Percentiles rank a stretch among this genome's conserved stretches.
Evolutionary conservation across 2,329 filamentous ascomycete genomes (phyloP).

Genomic region (Magnaporthales sp.): DNA sequence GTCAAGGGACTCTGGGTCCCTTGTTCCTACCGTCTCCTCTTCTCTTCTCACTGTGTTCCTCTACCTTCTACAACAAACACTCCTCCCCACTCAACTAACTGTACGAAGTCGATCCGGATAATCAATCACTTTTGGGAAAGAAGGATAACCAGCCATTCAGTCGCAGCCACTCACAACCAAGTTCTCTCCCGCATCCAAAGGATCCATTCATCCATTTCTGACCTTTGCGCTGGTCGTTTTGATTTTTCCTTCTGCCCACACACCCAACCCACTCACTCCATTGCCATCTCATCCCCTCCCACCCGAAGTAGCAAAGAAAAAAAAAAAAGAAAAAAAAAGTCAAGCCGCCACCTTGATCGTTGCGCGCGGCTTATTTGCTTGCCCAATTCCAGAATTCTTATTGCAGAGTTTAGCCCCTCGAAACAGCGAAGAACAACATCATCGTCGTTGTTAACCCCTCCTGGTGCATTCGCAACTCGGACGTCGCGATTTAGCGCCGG

Average conservation of each 20-base stretch:
- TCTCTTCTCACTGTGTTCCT: background rate
- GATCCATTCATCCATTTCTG: background rate
- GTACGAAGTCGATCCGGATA: background rate
- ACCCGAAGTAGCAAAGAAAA: background rate
- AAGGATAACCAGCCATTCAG: background rate
- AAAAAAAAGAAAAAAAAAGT: slow-evolving; percentile 4
- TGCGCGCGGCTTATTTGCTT: background rate
- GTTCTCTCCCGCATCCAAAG: background rate
- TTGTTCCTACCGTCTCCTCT: background rate
- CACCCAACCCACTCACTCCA: background rate
- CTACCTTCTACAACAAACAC: background rate
- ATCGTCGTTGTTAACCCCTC: background rate
- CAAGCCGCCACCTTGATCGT: background rate
- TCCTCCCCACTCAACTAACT: background rate
- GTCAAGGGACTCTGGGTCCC: background rate
- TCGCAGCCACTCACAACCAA: background rate
- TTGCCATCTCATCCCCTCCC: slow-evolving; percentile 5
- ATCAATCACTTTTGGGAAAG: background rate
- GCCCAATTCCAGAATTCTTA: background rate
- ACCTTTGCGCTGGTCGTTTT: background rate
- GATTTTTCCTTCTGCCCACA: background rate
- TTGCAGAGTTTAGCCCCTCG: background rate
- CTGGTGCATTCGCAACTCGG: background rate
- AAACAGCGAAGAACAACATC: background rate
- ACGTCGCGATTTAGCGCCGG: background rate